Percentiles rank a stretch among this genome's conserved stretches.
Evolutionary conservation across 2,329 filamentous ascomycete genomes (phyloP).

Genomic region (Colletotrichum filicis): DNA sequence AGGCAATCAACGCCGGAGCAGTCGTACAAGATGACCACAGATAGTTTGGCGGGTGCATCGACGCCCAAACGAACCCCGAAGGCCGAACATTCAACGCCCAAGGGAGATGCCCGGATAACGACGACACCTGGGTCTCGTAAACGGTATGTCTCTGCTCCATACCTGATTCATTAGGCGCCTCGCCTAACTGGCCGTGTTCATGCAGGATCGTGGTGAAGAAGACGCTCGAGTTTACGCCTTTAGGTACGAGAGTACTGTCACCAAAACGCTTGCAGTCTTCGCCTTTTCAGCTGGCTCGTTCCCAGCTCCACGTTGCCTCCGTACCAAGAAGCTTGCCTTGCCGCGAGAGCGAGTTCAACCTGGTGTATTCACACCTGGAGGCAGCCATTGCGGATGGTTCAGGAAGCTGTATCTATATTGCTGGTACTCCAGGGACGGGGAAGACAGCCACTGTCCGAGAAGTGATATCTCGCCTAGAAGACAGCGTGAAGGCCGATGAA

Average conservation of each 20-base stretch:
- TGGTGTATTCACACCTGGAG: constrained; percentile 93
- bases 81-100: constrained; percentile 35
- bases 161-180: not conserved
- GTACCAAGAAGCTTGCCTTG: constrained; percentile 91
- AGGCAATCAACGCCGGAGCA: constrained; percentile 44
- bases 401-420: constrained; percentile 98
- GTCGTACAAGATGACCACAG: constrained; percentile 42
- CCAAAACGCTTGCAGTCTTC: constrained; percentile 80
- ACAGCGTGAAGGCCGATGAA: constrained; percentile 88
- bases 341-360: constrained; percentile 89
- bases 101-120: constrained; percentile 16
- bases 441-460: constrained; percentile 98
- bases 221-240: constrained; percentile 91
- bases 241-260: constrained; percentile 88
- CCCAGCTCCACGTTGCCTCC: constrained; percentile 90
- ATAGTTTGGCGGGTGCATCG: constrained; percentile 39
- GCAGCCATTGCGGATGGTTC: constrained; percentile 93
- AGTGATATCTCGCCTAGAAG: constrained; percentile 88
- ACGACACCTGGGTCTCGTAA: constrained; percentile 68
- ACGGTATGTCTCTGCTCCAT: constrained; percentile 6
- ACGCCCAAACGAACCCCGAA: constrained; percentile 27
- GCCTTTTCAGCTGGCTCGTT: constrained; percentile 91
- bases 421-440: constrained; percentile 96
- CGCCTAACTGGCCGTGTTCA: not conserved
- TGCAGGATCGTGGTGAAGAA: constrained; percentile 79